A percentile compares a stretch with the other conserved stretches of the same genome.
Evolutionary conservation across 768 basidiomycete genomes (phyloP).

Genomic region (Psilocybe sp.): DNA sequence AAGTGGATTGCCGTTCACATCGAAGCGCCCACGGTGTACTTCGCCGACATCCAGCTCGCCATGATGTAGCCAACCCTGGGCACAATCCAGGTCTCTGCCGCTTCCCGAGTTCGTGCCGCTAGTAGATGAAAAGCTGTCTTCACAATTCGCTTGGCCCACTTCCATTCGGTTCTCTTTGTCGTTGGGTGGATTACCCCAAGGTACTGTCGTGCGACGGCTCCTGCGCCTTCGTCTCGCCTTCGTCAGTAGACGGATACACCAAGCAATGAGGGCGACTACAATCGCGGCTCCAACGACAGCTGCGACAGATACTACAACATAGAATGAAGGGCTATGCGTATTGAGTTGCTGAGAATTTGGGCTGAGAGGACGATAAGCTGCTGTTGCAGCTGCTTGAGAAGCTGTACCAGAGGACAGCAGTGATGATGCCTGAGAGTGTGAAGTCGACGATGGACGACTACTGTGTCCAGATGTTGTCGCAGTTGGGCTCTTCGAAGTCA

Average conservation of each 20-base stretch:
- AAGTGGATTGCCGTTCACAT: too few relatives aligned
- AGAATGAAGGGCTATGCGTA: slow-evolving; percentile 40
- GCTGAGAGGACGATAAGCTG: slow-evolving; percentile 8
- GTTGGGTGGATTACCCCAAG: slow-evolving; percentile 28
- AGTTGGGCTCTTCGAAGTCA: too few relatives aligned
- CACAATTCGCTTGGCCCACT: slow-evolving; percentile 15
- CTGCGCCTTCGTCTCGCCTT: slow-evolving; percentile 33
- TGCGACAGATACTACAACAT: slow-evolving; percentile 49
- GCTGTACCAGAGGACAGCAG: slow-evolving; percentile 5
- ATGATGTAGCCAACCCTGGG: slow-evolving; percentile 32
- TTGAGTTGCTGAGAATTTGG: slow-evolving; percentile 9
- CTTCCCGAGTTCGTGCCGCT: slow-evolving; percentile 21
- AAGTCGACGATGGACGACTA: too few relatives aligned
- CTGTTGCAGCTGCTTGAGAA: slow-evolving; percentile 5
- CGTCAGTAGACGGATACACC: slow-evolving; percentile 41
- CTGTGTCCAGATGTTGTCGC: too few relatives aligned
- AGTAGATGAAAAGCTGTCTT: slow-evolving; percentile 20
- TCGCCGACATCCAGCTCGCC: slow-evolving; percentile 43
- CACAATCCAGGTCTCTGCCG: slow-evolving; percentile 21
- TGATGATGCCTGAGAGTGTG: background rate
- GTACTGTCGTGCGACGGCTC: slow-evolving; percentile 27
- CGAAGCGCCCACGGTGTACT: slow-evolving; percentile 12
- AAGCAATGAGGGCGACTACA: slow-evolving; percentile 45
- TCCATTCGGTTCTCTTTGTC: slow-evolving; percentile 21
- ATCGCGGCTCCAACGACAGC: slow-evolving; percentile 42